Evolutionary conservation across 441 rosid genomes (phyloP).

Genomic region (Populus tomentosa): DNA sequence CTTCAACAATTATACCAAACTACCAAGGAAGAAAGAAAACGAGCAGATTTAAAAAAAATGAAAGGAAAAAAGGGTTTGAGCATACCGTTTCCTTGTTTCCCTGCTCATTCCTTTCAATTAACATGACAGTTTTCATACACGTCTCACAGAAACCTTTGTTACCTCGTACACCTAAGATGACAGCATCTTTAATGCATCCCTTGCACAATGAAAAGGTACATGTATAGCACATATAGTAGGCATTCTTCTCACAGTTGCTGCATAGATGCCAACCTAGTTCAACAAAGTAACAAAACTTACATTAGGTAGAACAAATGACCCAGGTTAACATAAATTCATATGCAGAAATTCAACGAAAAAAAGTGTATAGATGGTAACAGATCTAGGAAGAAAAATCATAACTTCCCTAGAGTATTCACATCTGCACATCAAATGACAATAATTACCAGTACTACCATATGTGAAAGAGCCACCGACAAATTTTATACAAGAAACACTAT

Average conservation of each 20-base stretch:
- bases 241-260: conserved; percentile 86
- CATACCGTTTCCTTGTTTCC: conserved; percentile 55
- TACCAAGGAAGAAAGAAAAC: not conserved
- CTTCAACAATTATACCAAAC: not conserved
- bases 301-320: conserved; percentile 16
- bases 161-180: conserved; percentile 64
- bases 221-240: conserved; percentile 78
- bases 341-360: not conserved
- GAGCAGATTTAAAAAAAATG: not conserved
- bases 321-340: conserved; percentile 9
- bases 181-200: conserved; percentile 73
- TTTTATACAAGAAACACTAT: not conserved
- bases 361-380: conserved; percentile 5
- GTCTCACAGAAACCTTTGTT: conserved; percentile 93
- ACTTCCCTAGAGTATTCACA: not conserved
- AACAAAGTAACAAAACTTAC: conserved; percentile 21
- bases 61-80: conserved; percentile 1
- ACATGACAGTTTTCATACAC: conserved; percentile 74
- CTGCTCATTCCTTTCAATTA: conserved; percentile 64
- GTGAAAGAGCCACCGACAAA: not conserved
- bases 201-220: conserved; percentile 96
- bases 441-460: not conserved
- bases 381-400: not conserved
- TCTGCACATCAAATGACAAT: not conserved
- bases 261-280: conserved; percentile 88